A percentile compares a stretch with the other conserved stretches of the same genome.
Evolutionary conservation across 2,329 filamentous ascomycete genomes (phyloP).

Genomic region (Amylocarpus encephaloides): DNA sequence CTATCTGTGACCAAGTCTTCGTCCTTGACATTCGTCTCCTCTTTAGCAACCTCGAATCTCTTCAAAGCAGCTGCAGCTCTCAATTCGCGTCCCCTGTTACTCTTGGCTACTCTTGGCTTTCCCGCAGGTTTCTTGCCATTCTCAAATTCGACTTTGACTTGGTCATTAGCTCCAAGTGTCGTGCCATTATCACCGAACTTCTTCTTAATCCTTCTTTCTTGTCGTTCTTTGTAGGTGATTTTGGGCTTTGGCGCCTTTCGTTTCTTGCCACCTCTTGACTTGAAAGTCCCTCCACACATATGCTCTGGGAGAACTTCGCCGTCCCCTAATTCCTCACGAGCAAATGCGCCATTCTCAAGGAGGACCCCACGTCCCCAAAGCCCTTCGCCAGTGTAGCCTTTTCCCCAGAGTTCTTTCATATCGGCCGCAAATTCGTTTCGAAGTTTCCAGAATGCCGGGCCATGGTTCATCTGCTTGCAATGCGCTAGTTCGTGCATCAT

Average conservation of each 20-base stretch:
- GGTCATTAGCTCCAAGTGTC: constrained; percentile 46
- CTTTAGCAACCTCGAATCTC: constrained; percentile 43
- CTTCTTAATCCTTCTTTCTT: constrained; percentile 47
- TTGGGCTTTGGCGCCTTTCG: constrained; percentile 41
- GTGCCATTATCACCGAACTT: constrained; percentile 47
- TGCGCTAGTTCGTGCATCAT: constrained; percentile 87
- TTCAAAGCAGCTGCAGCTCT: constrained; percentile 55
- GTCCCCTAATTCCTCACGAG: constrained; percentile 44
- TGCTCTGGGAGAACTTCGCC: constrained; percentile 60
- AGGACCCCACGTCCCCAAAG: constrained; percentile 70
- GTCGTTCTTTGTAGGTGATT: constrained; percentile 36
- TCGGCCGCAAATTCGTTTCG: constrained; percentile 66
- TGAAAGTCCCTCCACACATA: constrained; percentile 76
- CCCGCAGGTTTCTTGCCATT: constrained; percentile 45
- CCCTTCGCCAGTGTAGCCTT: constrained; percentile 71
- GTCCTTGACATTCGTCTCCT: constrained; percentile 35
- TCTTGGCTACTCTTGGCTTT: constrained; percentile 55
- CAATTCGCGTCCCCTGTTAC: constrained; percentile 52
- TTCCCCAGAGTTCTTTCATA: constrained; percentile 64
- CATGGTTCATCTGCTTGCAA: constrained; percentile 90
- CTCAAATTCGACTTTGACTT: constrained; percentile 39
- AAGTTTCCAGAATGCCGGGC: constrained; percentile 70
- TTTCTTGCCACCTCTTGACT: constrained; percentile 47
- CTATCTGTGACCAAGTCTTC: constrained; percentile 38
- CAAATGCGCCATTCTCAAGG: constrained; percentile 55